Evolutionary conservation across 1,284 basidiomycete species (phyloP).

Genomic region (Leccinum fallax): DNA sequence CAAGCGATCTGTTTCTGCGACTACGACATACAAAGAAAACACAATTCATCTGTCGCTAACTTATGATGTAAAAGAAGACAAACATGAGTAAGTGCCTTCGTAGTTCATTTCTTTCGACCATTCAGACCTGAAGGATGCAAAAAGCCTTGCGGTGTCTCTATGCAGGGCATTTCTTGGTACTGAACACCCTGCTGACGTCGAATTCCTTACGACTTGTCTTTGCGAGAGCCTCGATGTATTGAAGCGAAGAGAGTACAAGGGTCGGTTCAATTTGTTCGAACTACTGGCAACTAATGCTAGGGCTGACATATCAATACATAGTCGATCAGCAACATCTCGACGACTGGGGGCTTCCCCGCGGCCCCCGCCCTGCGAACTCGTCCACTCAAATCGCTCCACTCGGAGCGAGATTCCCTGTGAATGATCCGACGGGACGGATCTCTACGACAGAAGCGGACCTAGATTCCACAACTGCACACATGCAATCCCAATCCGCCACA

Average conservation of each 20-base stretch:
- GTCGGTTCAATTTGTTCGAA: not conserved
- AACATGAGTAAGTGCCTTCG: conserved; percentile 52
- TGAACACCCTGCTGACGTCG: conserved; percentile 74
- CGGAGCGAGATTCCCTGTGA: no score
- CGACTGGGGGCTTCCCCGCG: not conserved
- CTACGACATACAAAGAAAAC: not conserved
- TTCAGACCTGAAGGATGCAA: not conserved
- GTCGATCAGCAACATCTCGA: not conserved
- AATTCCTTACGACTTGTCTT: conserved; percentile 89
- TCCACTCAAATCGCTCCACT: no score
- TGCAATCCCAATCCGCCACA: no score
- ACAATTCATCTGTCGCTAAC: no score
- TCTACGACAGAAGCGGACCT: no score
- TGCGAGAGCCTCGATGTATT: conserved; percentile 58
- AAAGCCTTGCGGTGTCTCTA: conserved; percentile 63
- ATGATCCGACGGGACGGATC: no score
- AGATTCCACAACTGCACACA: no score
- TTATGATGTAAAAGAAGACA: no score
- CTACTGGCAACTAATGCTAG: not conserved
- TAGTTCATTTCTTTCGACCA: not conserved
- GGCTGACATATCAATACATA: not conserved
- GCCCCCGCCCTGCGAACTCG: no score
- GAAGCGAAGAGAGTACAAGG: conserved; percentile 67
- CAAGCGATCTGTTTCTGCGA: not conserved
- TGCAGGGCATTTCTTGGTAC: conserved; percentile 73